Evolutionary conservation across 140 eudicot genomes (phyloP), one percentile per base, ranked within the genome.

Genomic region (Oenanthe javanica): DNA sequence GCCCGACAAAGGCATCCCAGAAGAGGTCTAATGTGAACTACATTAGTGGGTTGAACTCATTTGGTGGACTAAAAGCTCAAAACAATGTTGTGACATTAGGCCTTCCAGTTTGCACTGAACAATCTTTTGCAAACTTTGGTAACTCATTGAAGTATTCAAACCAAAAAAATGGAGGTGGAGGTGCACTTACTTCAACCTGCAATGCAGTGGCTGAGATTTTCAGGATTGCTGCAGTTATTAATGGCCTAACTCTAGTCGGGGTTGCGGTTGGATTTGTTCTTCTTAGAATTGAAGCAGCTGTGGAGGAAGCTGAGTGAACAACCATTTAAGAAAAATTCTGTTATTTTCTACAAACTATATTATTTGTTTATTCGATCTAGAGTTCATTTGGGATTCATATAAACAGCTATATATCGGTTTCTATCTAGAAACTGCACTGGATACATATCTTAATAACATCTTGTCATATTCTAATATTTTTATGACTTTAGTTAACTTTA

Each of bases 241-340:
- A 88, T 51, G 98, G 88, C 18, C 83, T 91, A 23, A 86, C 86
- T 73, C 97, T 91, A 79, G 91, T 93, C 64, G 97, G 97, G 25
- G 97, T 93, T 71, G 97, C 98, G 0, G 87, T 91, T 83, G 98
- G 98, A 14, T 91, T 93, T 76, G 91, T 88, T 46, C 98, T 93
- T 23, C 94, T 93, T 0, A 87, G 96, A 55, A 86, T 91, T 55
- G 98, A 93, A 83, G 98, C 97, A 0, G 27, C 85, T 19, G 89
- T 91, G 54, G 98, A 93, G 86, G 98, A 91, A 82, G 78, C 96
- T 51, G 96, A 90, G 85, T 86, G 83, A 87, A 75, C 82, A 45
- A 42, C 42, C 12, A 36, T 61, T 77, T 64, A 2, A 25, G 46
- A 12, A 75, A 75, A 6, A 88, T 12, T 50, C 66, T 81, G 49